Evolutionary conservation across 352 stramenopile species (phyloP), one percentile per base, ranked within the genome.

Genomic region (Blastocystis sp.): DNA sequence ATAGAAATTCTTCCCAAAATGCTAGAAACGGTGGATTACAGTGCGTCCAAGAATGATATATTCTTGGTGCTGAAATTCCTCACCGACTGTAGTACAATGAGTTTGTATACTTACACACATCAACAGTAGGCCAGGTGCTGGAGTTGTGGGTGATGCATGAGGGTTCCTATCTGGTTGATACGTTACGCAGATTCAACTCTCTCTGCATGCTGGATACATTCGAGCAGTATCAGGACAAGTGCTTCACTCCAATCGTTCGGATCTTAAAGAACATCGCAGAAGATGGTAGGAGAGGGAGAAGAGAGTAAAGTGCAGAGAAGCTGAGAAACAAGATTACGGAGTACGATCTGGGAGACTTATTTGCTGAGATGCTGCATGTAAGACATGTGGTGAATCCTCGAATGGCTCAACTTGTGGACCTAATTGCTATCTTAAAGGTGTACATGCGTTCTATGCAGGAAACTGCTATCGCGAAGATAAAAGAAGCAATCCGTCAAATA

Each of bases 21-120:
- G 20, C 73, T 85, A 39, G 30, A 30, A 11, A 16, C 13, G 20
- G 20, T 45, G 47, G 55, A 85, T 24, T 85, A 85, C 56, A 20
- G 41, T 24, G 18, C 30, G 9, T 34, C 26, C 9, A 66, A 85
- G 47, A 20, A 85, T 13, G 73, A 85, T 65, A 9, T 66, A 13
- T 39, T 45, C 24, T 55, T 85, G 18, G 43, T 66, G 11, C 45
- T 85, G 53, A 85, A 85, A 34, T 85, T 69, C 47, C 50, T 85
- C 4, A 53, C 45, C 16, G 73, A 85, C 37, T 85, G 73, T 43
- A 66, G 73, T 30, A 34, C 26, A 11, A 66, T 85, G 73, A 66
- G 73, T 85, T 9, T 7, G 39, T 16, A 20, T 30, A 24, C 30
- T 66, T 50, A 47, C 53, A n/a, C 20, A 8, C 0, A 13, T 47